Conservation (phyloP, 768 basidiomycete genomes). For the Auricularia sp. region DNA sequence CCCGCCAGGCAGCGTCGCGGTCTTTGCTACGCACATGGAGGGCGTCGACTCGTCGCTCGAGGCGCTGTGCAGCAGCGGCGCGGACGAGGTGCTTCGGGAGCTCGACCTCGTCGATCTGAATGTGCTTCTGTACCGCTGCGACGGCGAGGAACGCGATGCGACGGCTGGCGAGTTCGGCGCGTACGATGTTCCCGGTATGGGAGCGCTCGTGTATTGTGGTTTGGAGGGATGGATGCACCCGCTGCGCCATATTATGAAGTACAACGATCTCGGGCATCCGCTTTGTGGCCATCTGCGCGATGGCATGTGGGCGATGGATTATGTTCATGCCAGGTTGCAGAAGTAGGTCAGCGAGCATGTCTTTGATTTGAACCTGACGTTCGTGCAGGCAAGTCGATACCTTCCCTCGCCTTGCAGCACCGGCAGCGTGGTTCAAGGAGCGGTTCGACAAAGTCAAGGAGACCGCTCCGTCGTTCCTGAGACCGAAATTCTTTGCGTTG, state of each 20-base stretch:
- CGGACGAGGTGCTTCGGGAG: conserved; percentile 58
- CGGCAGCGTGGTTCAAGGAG: conserved; percentile 76
- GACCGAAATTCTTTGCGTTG: conserved; percentile 94
- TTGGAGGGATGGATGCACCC: conserved; percentile 96
- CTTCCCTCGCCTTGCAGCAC: conserved; percentile 58
- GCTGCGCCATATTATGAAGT: conserved; percentile 69
- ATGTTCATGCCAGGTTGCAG: conserved; percentile 57
- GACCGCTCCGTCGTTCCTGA: conserved; percentile 71
- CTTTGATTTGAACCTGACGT: background rate
- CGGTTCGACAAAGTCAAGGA: conserved; percentile 75
- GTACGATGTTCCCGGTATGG: conserved; percentile 70
- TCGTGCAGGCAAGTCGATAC: conserved; percentile 41
- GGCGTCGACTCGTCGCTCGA: conserved; percentile 65
- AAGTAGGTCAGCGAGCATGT: conserved; percentile 41
- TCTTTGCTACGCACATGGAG: conserved; percentile 80
- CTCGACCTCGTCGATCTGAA: conserved; percentile 85
- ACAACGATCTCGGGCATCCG: conserved; percentile 90
- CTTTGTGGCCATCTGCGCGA: conserved; percentile 79
- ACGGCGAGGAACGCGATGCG: conserved; percentile 86
- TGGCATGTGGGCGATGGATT: conserved; percentile 90
- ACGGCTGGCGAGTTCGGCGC: conserved; percentile 70
- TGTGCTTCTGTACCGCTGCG: conserved; percentile 71
- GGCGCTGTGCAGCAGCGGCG: conserved; percentile 56
- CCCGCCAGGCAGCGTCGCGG: conserved; percentile 91
- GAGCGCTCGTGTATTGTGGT: conserved; percentile 80